Evolutionary conservation across 371 early-diverging fungal species (phyloP), one percentile per base, ranked within the genome.

Genomic region (Lichtheimia hyalospora): DNA sequence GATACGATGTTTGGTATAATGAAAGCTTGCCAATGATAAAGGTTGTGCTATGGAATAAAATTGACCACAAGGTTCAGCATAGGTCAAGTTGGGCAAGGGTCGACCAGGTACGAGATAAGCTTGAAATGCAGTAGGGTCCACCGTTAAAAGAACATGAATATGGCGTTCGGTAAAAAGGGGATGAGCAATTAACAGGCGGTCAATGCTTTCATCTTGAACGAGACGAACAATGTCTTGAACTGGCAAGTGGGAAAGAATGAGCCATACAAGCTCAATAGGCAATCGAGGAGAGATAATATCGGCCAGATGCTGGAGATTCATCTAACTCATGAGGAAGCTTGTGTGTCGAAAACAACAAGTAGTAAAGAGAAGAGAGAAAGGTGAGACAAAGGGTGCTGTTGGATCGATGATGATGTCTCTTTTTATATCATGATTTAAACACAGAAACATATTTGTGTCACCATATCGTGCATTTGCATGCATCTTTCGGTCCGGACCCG

Each of bases 141-240:
- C 28, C 13, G 42, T 58, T 5, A 58, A 21, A 3, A 34, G 28
- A 15, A 58, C 52, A 42, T 58, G 52, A 5, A 58, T 34, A 42
- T 43, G 51, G 12, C 59, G 59, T 14, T 58, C 41, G 42, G n/a
- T 51, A 28, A 58, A 58, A 23, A 49, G 48, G 20, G 59, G 59
- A 20, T 58, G 59, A 15, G 27, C 23, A 7, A 51, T 24, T 24
- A 58, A 18, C 16, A 58, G 52, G 13, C 59, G 59, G 24, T 58
- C 59, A 27, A 58, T 39, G n/a, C 44, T 24, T 3, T 20, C 42
- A 42, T 58, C 59, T 21, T 51, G 42, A 18, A 51, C 42, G 5
- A 58, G 59, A 3, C 59, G 34, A 24, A 51, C 41, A 40, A 58
- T 49, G 21, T 58, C 59, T 24, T 49, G 51, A 8, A 49, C 50